Evolutionary conservation across 768 basidiomycete genomes (phyloP).

Genomic region (Leccinum truebloodii): DNA sequence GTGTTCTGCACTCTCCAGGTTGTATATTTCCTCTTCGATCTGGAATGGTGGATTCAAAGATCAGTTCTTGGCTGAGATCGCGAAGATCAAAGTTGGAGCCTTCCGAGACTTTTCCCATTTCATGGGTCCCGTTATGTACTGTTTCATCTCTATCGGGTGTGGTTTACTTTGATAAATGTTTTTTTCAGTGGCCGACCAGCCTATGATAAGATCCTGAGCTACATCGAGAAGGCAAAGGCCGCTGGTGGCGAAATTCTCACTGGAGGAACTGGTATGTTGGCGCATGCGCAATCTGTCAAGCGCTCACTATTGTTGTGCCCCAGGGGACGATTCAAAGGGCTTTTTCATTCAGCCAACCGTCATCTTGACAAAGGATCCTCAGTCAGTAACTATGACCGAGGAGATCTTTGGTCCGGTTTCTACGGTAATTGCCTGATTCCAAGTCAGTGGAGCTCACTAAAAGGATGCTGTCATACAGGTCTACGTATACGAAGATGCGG

Average conservation of each 20-base stretch:
- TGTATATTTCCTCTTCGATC: slow-evolving; percentile 85
- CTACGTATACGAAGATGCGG: slow-evolving; percentile 84
- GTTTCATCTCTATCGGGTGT: neutral
- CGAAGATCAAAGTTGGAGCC: slow-evolving; percentile 84
- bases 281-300: neutral
- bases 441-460: neutral
- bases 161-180: neutral
- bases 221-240: slow-evolving; percentile 84
- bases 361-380: slow-evolving; percentile 89
- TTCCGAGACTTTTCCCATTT: slow-evolving; percentile 80
- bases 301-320: neutral
- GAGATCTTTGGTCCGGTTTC: slow-evolving; percentile 98
- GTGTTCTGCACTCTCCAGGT: slow-evolving; percentile 90
- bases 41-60: slow-evolving; percentile 91
- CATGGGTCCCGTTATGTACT: slow-evolving; percentile 95
- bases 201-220: slow-evolving; percentile 81
- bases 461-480: slow-evolving; percentile 45
- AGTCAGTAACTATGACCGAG: slow-evolving; percentile 84
- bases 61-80: slow-evolving; percentile 67
- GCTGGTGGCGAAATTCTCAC: slow-evolving; percentile 87
- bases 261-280: slow-evolving; percentile 72
- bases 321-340: slow-evolving; percentile 87
- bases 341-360: slow-evolving; percentile 95
- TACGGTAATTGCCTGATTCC: slow-evolving; percentile 52
- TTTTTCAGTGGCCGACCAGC: slow-evolving; percentile 71